Conservation (phyloP, 495 filamentous ascomycete species). For the Arthonia radiata region DNA sequence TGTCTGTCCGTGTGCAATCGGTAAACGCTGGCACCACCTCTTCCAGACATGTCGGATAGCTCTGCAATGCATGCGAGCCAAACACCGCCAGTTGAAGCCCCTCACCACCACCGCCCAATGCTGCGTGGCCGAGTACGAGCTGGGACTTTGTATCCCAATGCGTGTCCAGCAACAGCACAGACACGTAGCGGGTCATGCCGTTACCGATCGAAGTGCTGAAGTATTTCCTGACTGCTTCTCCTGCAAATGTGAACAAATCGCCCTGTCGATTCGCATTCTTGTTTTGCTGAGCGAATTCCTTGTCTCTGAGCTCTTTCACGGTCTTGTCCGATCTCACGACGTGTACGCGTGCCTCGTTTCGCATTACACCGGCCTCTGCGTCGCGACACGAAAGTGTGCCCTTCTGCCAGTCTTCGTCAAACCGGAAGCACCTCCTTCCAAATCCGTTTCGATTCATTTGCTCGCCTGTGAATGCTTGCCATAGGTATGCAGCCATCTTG, state of each 20-base stretch:
- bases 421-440: slow-evolving; percentile 60
- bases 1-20: slow-evolving; percentile 74
- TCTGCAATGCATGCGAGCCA: slow-evolving; percentile 70
- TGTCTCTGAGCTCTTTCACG: slow-evolving; percentile 52
- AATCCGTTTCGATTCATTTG: slow-evolving; percentile 79
- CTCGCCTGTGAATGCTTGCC: slow-evolving; percentile 87
- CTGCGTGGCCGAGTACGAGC: slow-evolving; percentile 56
- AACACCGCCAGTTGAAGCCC: slow-evolving; percentile 68
- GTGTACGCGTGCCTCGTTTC: slow-evolving; percentile 75
- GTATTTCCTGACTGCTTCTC: slow-evolving; percentile 46
- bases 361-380: slow-evolving; percentile 37
- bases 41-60: slow-evolving; percentile 62
- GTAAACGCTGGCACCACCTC: slow-evolving; percentile 67
- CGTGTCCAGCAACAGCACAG: slow-evolving; percentile 56
- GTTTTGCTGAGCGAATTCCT: slow-evolving; percentile 63
- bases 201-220: slow-evolving; percentile 44
- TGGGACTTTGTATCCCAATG: slow-evolving; percentile 59
- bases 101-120: slow-evolving; percentile 39
- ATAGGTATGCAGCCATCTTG: slow-evolving; percentile 75
- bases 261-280: slow-evolving; percentile 36
- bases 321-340: slow-evolving; percentile 63
- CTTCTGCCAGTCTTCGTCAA: slow-evolving; percentile 80
- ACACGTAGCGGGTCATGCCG: slow-evolving; percentile 67
- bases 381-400: slow-evolving; percentile 54
- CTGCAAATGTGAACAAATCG: slow-evolving; percentile 49